A percentile compares a stretch with the other conserved stretches of the same genome.
Conservation (phyloP, 306 rosid genomes). For the Malus asiatica region DNA sequence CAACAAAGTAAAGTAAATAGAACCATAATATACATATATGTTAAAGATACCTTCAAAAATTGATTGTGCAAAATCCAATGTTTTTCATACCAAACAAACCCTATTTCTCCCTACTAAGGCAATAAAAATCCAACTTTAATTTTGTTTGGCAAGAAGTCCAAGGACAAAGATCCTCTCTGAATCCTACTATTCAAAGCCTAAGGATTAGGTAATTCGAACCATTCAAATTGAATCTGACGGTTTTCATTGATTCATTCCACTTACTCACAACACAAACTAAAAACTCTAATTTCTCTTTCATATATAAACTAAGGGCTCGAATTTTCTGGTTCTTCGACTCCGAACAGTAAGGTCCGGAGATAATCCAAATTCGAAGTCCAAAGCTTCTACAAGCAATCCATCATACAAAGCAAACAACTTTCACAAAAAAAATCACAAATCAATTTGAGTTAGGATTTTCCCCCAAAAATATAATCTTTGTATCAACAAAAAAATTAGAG, state of each 20-base stretch:
- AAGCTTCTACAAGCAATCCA: background rate
- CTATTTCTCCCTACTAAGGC: background rate
- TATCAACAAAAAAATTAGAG: background rate
- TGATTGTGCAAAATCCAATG: background rate
- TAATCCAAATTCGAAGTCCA: background rate
- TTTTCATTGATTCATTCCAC: no score
- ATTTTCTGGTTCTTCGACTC: no score
- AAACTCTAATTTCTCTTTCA: rapidly evolving
- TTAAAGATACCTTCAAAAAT: background rate
- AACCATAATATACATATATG: background rate
- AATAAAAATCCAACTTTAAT: background rate
- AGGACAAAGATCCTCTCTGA: no score
- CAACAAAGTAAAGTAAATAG: background rate
- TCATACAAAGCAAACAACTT: background rate
- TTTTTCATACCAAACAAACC: background rate
- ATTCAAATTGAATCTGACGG: no score
- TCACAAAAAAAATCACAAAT: background rate
- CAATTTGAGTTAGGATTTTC: background rate
- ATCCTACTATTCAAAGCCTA: no score
- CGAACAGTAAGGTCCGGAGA: rapidly evolving
- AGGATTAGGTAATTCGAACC: no score
- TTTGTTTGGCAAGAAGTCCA: background rate
- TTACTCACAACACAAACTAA: no score
- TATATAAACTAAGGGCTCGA: no score
- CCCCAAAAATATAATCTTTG: background rate